These are phyloP conservation scores for Diaporthe velutina DNA, from an alignment of 2,329 filamentous ascomycete species.

Conservation along the genomic window DNA sequence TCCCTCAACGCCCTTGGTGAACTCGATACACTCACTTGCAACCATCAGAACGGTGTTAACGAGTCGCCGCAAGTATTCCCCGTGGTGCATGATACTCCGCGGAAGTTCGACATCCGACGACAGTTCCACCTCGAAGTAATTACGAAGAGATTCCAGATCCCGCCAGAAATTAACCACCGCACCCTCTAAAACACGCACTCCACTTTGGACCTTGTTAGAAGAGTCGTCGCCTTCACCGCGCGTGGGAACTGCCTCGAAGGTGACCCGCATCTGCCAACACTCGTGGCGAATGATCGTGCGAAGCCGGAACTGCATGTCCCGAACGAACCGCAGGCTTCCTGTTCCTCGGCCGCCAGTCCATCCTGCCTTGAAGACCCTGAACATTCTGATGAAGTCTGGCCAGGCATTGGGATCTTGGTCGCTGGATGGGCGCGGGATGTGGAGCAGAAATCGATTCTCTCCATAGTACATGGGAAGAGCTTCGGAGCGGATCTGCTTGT, in stretches of 20 bases:
- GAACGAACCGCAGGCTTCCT: not conserved
- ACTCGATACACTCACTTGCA: not conserved
- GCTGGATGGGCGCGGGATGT: not conserved
- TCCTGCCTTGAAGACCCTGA: not conserved
- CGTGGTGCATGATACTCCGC: too few species aligned
- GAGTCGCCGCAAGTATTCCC: too few species aligned
- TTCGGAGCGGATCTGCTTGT: constrained; percentile 3
- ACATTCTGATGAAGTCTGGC: not conserved
- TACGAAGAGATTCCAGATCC: too few species aligned
- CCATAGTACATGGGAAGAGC: constrained; percentile 4
- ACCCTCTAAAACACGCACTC: too few species aligned
- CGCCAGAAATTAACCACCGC: too few species aligned
- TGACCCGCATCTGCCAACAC: too few species aligned
- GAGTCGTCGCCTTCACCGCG: too few species aligned
- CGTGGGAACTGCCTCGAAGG: too few species aligned
- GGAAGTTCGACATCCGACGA: too few species aligned
- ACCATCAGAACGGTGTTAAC: not conserved
- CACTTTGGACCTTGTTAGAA: too few species aligned
- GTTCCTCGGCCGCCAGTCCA: not conserved
- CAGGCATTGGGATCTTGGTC: not conserved
- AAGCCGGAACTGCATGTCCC: not conserved
- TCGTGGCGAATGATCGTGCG: too few species aligned
- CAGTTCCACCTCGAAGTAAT: too few species aligned
- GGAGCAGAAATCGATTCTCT: not conserved
- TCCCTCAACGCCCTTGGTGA: not conserved